Base-by-base conservation (phyloP, 768 basidiomycete species). In the Lentinus brumalis region DNA sequence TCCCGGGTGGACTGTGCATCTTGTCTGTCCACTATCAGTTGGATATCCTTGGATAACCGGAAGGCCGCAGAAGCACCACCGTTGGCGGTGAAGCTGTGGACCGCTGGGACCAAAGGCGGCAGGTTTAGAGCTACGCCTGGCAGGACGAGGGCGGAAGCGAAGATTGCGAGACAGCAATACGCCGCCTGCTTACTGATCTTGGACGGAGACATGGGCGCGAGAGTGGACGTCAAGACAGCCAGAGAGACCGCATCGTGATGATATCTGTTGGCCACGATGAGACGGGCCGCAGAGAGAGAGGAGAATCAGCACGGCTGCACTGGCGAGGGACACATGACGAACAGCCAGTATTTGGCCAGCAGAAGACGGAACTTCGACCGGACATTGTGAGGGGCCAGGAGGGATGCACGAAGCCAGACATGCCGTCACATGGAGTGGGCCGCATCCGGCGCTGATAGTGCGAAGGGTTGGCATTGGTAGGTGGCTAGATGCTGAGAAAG, bases 21-120 rank as follows among this genome's bases (percentile, higher is more conserved):
- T 10, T 53, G 57, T 38, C 56, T 45, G 50, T 70, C 60, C 15
- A 63, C 63, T 11, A 64, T 38, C 21, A 69, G 62, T 39, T 56
- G 58, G 18, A 69, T 41, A 18, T 31, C 31, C 1, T 60, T 39
- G 10, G 65, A 56, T 5, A 68, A 47, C 10, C 18, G 61, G 53
- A 62, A 62, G 26, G 56, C 12, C 21, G 52, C 26, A 45, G 57
- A 44, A 16, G 50, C 50, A 42, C 16, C 30, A 39, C 49, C 41
- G 7, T 31, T 29, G 26, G 41, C 11, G 14, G 56, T 38, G 21
- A 53, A 52, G 10, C 54, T 32, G 46, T 66, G 67, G 0, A 69
- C 63, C 2, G 65, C 67, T 31, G 67, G 67, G 11, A 69, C 57
- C 41, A 69, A 35, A 7, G 58, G 58, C 5, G 65, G 56, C 1